Conservation (phyloP, 768 basidiomycete species). For the Lepiota brunneoincarnata region DNA sequence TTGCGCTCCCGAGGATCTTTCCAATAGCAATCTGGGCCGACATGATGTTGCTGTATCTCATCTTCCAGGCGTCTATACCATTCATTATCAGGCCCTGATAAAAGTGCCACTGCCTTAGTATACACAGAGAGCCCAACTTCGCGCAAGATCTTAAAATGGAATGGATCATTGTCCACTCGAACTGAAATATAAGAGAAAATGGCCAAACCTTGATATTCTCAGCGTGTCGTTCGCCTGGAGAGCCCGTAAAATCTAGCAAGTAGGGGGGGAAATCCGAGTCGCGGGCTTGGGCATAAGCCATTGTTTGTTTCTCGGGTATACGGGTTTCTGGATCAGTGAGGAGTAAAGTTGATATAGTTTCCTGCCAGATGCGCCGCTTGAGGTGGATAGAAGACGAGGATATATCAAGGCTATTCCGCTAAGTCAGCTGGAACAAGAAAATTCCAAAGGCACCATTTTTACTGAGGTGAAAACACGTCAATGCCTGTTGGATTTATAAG, state of each 20-base stretch:
- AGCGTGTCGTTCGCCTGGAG: constrained; percentile 67
- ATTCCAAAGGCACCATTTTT: constrained; percentile 1
- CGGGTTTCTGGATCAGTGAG: constrained; percentile 56
- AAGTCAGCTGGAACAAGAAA: not conserved
- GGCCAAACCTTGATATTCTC: constrained; percentile 70
- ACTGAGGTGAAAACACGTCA: constrained; percentile 80
- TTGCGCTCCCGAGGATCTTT: constrained; percentile 29
- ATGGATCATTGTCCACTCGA: not conserved
- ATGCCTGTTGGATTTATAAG: constrained; percentile 43
- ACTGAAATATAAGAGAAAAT: not conserved
- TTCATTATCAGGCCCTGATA: constrained; percentile 44
- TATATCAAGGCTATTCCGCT: constrained; percentile 47
- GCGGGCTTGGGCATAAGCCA: constrained; percentile 57
- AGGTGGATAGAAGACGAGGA: constrained; percentile 57
- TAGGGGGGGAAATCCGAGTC: constrained; percentile 67
- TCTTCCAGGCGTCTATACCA: constrained; percentile 46
- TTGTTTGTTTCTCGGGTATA: constrained; percentile 56
- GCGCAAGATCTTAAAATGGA: constrained; percentile 55
- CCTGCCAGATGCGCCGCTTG: constrained; percentile 77
- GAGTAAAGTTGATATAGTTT: constrained; percentile 64
- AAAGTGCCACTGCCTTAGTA: constrained; percentile 44
- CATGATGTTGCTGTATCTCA: constrained; percentile 51
- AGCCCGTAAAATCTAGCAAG: constrained; percentile 59
- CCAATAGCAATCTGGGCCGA: constrained; percentile 79
- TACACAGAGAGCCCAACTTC: constrained; percentile 64